Conservation (phyloP, 345 rosid species). For the Populus simonii region DNA sequence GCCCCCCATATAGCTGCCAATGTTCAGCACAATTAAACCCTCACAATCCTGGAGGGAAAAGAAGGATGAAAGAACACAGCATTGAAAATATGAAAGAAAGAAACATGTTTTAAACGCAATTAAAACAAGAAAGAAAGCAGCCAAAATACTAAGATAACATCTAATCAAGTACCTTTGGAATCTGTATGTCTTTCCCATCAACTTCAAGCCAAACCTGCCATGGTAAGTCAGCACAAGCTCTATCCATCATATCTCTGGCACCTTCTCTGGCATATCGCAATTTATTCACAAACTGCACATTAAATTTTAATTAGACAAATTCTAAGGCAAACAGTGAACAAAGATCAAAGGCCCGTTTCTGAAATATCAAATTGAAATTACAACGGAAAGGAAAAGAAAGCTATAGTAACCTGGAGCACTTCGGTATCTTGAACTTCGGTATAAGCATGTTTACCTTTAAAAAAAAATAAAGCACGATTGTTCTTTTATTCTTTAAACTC, state of each 20-base stretch:
- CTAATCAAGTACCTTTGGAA: slow-evolving; percentile 64
- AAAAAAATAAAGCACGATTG: neutral
- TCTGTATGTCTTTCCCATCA: slow-evolving; percentile 78
- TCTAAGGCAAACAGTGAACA: neutral
- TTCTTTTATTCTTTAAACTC: neutral
- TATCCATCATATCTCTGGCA: slow-evolving; percentile 85
- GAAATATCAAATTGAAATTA: neutral
- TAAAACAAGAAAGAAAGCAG: neutral
- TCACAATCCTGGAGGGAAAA: slow-evolving; percentile 63
- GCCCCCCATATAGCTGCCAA: slow-evolving; percentile 97
- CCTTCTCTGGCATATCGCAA: slow-evolving; percentile 93
- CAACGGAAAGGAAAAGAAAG: neutral
- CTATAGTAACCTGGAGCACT: neutral
- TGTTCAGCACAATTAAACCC: slow-evolving; percentile 86
- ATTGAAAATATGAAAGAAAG: neutral
- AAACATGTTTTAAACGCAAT: neutral
- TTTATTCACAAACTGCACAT: slow-evolving; percentile 83
- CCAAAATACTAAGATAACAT: neutral
- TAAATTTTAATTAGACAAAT: slow-evolving; percentile 16
- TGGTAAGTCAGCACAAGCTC: slow-evolving; percentile 78
- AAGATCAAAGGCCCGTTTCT: neutral
- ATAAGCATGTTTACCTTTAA: neutral
- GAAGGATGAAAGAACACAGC: neutral
- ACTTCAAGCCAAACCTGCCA: slow-evolving; percentile 90
- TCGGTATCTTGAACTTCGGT: neutral